A percentile compares a stretch with the other conserved stretches of the same genome.
Conservation (phyloP, 495 filamentous ascomycete species). For the Monascus purpureus region DNA sequence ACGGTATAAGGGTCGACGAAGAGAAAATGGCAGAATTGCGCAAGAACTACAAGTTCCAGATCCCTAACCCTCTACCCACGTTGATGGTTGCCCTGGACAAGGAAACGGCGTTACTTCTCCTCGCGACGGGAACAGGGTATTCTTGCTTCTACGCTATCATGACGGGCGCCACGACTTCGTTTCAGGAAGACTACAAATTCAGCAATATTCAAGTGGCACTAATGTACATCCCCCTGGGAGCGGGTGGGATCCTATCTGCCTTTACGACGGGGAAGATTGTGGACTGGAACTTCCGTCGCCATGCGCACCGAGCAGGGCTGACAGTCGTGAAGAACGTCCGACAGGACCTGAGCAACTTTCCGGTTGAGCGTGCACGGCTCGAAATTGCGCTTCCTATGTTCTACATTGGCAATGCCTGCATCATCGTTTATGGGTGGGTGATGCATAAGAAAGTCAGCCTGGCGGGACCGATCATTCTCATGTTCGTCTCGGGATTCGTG, state of each 20-base stretch:
- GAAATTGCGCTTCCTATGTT: conserved; percentile 31
- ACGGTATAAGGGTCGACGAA: conserved; percentile 4
- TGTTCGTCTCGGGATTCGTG: conserved; percentile 43
- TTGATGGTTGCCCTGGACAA: conserved; percentile 45
- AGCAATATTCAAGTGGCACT: conserved; percentile 27
- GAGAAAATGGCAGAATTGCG: conserved; percentile 7
- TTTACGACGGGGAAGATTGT: conserved; percentile 41
- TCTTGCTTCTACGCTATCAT: conserved; percentile 43
- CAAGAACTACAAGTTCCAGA: conserved; percentile 34
- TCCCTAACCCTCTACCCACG: conserved; percentile 54
- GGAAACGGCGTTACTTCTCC: conserved; percentile 45
- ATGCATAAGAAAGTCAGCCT: conserved; percentile 21
- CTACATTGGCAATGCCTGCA: conserved; percentile 18
- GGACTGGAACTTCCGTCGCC: conserved; percentile 32
- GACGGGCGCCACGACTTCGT: conserved; percentile 34
- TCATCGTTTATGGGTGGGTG: conserved; percentile 28
- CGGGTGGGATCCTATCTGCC: conserved; percentile 11
- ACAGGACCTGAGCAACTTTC: conserved; percentile 32
- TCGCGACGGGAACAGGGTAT: conserved; percentile 40
- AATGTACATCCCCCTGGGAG: conserved; percentile 31
- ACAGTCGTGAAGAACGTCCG: conserved; percentile 3
- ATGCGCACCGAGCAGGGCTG: conserved; percentile 15
- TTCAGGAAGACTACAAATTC: conserved; percentile 39
- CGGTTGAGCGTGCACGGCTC: conserved; percentile 50
- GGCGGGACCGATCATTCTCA: conserved; percentile 35